These are phyloP conservation scores for Bisporella sp. DNA, from an alignment of 2,329 filamentous ascomycete species.

Conservation along the genomic window DNA sequence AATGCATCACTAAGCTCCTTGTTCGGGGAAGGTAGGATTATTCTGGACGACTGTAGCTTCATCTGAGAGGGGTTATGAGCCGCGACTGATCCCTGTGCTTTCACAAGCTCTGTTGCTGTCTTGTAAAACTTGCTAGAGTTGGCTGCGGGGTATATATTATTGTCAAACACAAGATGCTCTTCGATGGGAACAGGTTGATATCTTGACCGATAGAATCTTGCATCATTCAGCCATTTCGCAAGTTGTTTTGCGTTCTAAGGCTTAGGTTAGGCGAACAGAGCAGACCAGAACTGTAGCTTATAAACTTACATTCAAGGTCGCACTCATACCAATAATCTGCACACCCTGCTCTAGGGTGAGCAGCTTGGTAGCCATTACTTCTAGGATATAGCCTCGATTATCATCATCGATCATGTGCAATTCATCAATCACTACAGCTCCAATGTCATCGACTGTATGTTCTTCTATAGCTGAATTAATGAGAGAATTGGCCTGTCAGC, in stretches of 20 bases:
- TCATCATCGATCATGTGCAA: slow-evolving; percentile 79
- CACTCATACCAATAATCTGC: slow-evolving; percentile 75
- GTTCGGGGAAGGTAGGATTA: slow-evolving; percentile 48
- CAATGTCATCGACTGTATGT: slow-evolving; percentile 53
- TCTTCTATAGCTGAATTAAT: slow-evolving; percentile 70
- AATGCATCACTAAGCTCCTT: slow-evolving; percentile 59
- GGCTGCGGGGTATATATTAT: slow-evolving; percentile 56
- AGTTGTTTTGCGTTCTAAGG: slow-evolving; percentile 61
- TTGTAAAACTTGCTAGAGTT: slow-evolving; percentile 52
- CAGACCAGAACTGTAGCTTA: neutral
- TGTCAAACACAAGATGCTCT: slow-evolving; percentile 67
- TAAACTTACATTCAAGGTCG: slow-evolving; percentile 57
- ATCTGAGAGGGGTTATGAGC: slow-evolving; percentile 27
- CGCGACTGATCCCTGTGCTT: slow-evolving; percentile 26
- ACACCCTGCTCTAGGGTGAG: slow-evolving; percentile 59
- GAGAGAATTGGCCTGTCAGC: slow-evolving; percentile 59
- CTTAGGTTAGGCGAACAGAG: neutral
- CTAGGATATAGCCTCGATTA: slow-evolving; percentile 68
- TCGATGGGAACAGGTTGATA: slow-evolving; percentile 71
- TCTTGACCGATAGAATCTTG: slow-evolving; percentile 64
- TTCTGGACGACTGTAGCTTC: slow-evolving; percentile 35
- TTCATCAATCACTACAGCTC: slow-evolving; percentile 66
- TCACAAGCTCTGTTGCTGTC: slow-evolving; percentile 43
- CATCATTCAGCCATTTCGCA: slow-evolving; percentile 58
- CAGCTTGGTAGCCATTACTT: slow-evolving; percentile 67